These are phyloP conservation scores for Cenchrus purpureus DNA, from an alignment of 176 grass and related monocot genomes.

Conservation along the genomic window DNA sequence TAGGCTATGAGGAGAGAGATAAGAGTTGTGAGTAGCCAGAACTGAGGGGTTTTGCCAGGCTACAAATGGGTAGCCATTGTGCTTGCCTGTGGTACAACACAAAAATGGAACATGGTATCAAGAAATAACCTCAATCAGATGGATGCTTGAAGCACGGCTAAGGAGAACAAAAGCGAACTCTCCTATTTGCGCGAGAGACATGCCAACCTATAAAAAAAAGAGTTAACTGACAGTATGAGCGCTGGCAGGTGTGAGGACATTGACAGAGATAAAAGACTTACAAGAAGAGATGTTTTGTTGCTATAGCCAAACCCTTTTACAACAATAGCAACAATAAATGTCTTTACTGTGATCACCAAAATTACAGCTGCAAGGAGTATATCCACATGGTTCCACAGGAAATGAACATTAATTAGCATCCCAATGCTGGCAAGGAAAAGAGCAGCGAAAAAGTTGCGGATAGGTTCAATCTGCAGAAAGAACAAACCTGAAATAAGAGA, in stretches of 20 bases:
- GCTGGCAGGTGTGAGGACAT: background rate
- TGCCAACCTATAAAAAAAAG: constrained; percentile 72
- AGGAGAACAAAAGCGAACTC: constrained; percentile 99
- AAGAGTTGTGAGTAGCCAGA: background rate
- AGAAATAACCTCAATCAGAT: constrained; percentile 91
- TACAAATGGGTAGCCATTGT: background rate
- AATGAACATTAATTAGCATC: constrained; percentile 99
- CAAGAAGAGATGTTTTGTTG: constrained; percentile 98
- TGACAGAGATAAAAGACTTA: constrained; percentile 53
- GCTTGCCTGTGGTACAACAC: background rate
- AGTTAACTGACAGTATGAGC: constrained; percentile 26
- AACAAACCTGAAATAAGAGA: constrained; percentile 94
- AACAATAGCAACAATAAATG: constrained; percentile 77
- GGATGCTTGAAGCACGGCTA: constrained; percentile 97
- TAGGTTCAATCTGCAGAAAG: constrained; percentile 99
- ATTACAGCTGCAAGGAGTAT: constrained; percentile 98
- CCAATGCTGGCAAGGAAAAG: constrained; percentile 99
- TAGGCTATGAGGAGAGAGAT: background rate
- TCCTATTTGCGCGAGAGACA: constrained; percentile 99
- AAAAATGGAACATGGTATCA: constrained; percentile 18
- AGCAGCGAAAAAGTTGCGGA: constrained; percentile 96
- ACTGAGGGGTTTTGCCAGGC: background rate
- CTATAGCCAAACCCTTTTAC: constrained; percentile 98
- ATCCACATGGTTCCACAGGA: constrained; percentile 99
- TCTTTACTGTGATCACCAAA: constrained; percentile 95